phyloP scores from a whole-genome alignment of 768 basidiomycete genomes.

The Tylopilus vinaceipallidus region DNA sequence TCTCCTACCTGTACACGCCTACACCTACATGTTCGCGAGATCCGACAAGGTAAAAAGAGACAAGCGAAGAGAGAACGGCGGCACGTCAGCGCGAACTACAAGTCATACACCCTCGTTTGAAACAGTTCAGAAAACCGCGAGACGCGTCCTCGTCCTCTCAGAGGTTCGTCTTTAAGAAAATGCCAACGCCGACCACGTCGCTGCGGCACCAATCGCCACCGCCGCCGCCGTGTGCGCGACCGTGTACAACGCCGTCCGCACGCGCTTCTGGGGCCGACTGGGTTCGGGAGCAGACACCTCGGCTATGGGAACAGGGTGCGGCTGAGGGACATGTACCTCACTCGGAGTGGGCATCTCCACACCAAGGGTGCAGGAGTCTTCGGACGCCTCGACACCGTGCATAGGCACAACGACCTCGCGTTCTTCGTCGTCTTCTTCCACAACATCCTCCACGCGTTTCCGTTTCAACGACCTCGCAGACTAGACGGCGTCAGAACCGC shows the following conservation, averaged over 20 bases:
- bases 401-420: not conserved
- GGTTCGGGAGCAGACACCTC: constrained; percentile 4
- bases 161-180: constrained; percentile 42
- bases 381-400: not conserved
- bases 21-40: constrained; percentile 5
- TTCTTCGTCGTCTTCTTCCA: constrained; percentile 16
- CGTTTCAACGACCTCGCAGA: constrained; percentile 52
- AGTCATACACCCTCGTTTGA: constrained; percentile 1
- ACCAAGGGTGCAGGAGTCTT: constrained; percentile 6
- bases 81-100: not conserved
- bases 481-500: constrained; percentile 4
- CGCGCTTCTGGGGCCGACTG: constrained; percentile 43
- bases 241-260: constrained; percentile 36
- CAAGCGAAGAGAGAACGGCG: not conserved
- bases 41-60: not conserved
- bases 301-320: not conserved
- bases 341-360: no score
- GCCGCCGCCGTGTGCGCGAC: constrained; percentile 60
- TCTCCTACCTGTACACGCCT: no score
- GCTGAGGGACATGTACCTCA: constrained; percentile 3
- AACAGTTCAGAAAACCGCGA: not conserved
- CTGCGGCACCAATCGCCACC: constrained; percentile 64
- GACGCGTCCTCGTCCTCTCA: not conserved
- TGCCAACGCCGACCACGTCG: constrained; percentile 72
- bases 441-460: constrained; percentile 49